Conservation (phyloP, 176 grass and related monocot genomes). For the Pontederia paniculata region DNA sequence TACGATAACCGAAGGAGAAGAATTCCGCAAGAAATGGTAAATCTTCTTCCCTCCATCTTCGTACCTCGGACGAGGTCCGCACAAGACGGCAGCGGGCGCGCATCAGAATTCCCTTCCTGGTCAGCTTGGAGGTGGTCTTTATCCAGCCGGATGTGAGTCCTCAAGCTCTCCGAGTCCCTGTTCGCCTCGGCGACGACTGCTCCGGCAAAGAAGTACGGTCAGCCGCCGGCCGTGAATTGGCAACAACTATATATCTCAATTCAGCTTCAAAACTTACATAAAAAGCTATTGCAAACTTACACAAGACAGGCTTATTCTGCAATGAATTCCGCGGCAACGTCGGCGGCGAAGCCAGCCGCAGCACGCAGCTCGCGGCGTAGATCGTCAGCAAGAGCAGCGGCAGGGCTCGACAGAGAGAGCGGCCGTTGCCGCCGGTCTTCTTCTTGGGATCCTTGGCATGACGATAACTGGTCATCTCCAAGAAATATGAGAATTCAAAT, state of each 20-base stretch:
- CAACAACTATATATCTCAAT: background rate
- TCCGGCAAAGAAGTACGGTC: background rate
- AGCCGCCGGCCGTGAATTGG: background rate
- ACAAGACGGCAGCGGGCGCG: background rate
- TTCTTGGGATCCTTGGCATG: too few species aligned
- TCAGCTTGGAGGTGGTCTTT: background rate
- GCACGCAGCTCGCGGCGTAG: background rate
- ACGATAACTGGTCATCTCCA: too few species aligned
- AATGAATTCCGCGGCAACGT: background rate
- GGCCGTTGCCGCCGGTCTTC: background rate
- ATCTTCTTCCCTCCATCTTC: background rate
- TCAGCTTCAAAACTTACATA: background rate
- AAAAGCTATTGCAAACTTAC: background rate
- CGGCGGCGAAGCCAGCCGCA: conserved; percentile 1
- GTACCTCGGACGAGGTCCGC: background rate
- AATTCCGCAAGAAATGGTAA: background rate
- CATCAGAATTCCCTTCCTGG: background rate
- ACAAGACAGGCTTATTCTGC: background rate
- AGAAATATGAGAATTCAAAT: too few species aligned
- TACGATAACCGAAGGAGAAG: background rate
- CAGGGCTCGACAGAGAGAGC: background rate
- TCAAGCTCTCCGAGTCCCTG: conserved; percentile 1
- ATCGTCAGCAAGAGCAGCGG: conserved; percentile 9
- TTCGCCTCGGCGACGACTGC: conserved; percentile 2
- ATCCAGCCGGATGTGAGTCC: conserved; percentile 1